Evolutionary conservation across 2,329 filamentous ascomycete species (phyloP).

Genomic region (Penicillium crustosum): DNA sequence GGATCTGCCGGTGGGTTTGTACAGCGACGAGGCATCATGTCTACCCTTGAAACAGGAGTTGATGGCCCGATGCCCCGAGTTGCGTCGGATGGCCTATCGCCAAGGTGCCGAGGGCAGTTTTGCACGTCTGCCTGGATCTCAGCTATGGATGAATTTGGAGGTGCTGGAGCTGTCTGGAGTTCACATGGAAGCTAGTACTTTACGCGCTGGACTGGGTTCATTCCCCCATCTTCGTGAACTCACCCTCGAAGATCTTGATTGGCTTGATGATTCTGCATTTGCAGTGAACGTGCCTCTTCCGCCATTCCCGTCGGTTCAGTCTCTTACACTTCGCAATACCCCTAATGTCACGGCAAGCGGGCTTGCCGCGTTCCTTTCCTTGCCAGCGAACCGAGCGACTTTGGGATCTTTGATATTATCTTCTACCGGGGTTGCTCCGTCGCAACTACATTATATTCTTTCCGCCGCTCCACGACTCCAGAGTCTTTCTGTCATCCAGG

Average conservation of each 20-base stretch:
- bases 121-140: constrained; percentile 63
- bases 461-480: constrained; percentile 42
- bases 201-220: constrained; percentile 69
- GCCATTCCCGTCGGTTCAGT: constrained; percentile 71
- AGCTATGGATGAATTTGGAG: constrained; percentile 44
- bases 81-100: constrained; percentile 86
- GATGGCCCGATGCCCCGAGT: constrained; percentile 75
- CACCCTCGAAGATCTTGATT: constrained; percentile 67
- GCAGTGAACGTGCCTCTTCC: constrained; percentile 64
- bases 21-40: constrained; percentile 73
- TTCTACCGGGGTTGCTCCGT: constrained; percentile 63
- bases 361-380: constrained; percentile 66
- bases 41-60: constrained; percentile 77
- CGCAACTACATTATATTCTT: constrained; percentile 45
- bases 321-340: constrained; percentile 69
- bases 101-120: constrained; percentile 76
- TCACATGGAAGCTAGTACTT: constrained; percentile 39
- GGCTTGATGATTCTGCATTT: constrained; percentile 77
- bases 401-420: constrained; percentile 70
- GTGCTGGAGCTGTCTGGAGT: constrained; percentile 42
- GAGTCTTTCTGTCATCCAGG: constrained; percentile 55
- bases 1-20: constrained; percentile 86
- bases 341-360: constrained; percentile 71
- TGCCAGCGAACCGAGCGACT: constrained; percentile 57
- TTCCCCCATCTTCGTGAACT: constrained; percentile 70